Evolutionary conservation across 2,329 filamentous ascomycete species (phyloP).

Genomic region (Aschersonia sp.): DNA sequence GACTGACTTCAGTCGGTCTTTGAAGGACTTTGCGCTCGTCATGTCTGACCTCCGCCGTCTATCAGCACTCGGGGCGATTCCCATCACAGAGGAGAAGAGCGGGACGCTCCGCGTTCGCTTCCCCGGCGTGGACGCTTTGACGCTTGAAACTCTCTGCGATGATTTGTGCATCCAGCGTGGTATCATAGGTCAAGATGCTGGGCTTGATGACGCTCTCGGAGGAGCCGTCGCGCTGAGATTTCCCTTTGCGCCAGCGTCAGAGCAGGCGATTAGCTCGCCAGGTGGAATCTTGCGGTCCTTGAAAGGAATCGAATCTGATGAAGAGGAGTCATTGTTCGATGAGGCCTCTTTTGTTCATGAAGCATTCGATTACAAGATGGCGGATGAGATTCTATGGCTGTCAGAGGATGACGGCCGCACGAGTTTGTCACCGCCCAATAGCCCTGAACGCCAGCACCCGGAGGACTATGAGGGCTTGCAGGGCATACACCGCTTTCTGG

Average conservation of each 20-base stretch:
- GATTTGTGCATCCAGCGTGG: constrained; percentile 78
- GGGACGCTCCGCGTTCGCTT: constrained; percentile 69
- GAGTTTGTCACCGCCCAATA: constrained; percentile 32
- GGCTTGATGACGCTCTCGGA: constrained; percentile 54
- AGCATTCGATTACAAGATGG: constrained; percentile 27
- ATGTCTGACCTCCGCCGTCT: constrained; percentile 71
- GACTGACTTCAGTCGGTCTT: constrained; percentile 71
- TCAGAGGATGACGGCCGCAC: constrained; percentile 32
- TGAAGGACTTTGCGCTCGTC: constrained; percentile 69
- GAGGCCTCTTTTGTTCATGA: constrained; percentile 22
- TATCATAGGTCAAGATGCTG: constrained; percentile 58
- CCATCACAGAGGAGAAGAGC: constrained; percentile 55
- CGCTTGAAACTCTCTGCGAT: constrained; percentile 69
- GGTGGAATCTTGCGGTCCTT: constrained; percentile 32
- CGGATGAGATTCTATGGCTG: constrained; percentile 28
- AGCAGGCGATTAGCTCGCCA: constrained; percentile 26
- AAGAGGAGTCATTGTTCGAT: constrained; percentile 15
- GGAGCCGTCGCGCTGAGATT: constrained; percentile 66
- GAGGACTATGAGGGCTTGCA: constrained; percentile 40
- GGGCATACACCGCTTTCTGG: constrained; percentile 42
- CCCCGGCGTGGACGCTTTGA: constrained; percentile 73
- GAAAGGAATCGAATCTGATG: constrained; percentile 25
- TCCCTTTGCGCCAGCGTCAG: constrained; percentile 58
- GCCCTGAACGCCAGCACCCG: constrained; percentile 27
- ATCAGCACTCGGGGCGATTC: constrained; percentile 66